Evolutionary conservation across 768 basidiomycete species (phyloP), one percentile per base, ranked within the genome.

Genomic region (Tricholoma furcatifolium): DNA sequence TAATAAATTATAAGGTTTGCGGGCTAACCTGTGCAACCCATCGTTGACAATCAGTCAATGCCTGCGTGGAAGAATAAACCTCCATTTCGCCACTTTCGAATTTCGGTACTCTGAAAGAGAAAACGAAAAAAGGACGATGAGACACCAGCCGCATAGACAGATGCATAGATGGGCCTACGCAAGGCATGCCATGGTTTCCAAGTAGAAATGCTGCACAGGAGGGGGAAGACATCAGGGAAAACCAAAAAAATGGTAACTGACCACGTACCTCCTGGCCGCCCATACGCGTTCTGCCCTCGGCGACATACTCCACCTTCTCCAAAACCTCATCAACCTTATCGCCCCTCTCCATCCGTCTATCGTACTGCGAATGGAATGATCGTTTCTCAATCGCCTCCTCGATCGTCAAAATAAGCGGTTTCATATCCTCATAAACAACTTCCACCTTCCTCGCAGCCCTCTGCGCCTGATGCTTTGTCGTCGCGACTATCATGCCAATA

Each of bases 41-140:
- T 32, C 50, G 45, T 17, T 58, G 57, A 39, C 50, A 52, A 8
- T 58, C 57, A 30, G 42, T n/a, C 12, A 58, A 23, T 6, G 50
- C 50, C 41, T 58, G 57, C 4, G 57, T 58, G 17, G 57, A 58
- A 27, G 53, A 40, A 21, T 55, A 58, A 23, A 58, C 48, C 21
- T 58, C 57, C 53, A 58, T 58, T 42, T 58, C 57, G 21, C 57
- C 57, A 24, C 57, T 58, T 32, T 58, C 57, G 2, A 51, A 47
- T 17, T 58, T 58, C 21, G 57, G 57, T 17, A 55, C 47, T 23
- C 57, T 58, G 18, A 36, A 1, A 21, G 32, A 4, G n/a, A 3
- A 27, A 27, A 27, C 27, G 7, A 27, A 9, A 14, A 5, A 18
- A 9, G 27, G 1, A 27, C n/a, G 47, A 17, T 53, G 45, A 52